Conservation (phyloP, 148 eudicot genomes). For the Dianthus caryophyllus region DNA sequence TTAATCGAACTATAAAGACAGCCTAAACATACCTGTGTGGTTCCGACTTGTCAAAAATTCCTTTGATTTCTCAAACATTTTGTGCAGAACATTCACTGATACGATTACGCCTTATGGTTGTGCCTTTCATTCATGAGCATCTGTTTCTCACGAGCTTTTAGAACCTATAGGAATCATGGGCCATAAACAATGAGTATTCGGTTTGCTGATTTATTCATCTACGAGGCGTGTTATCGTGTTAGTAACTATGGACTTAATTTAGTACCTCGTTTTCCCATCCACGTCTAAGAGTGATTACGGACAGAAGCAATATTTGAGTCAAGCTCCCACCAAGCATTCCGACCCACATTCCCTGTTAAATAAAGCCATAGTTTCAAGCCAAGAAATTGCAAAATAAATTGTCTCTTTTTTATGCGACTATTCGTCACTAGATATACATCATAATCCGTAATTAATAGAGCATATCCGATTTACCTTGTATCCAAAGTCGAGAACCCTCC, state of each 20-base stretch:
- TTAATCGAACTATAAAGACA: background rate
- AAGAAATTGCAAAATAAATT: background rate
- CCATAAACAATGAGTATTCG: background rate
- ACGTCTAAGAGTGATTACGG: slow-evolving; percentile 8
- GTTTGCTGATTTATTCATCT: background rate
- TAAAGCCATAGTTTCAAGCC: background rate
- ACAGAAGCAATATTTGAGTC: slow-evolving; percentile 29
- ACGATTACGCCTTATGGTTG: slow-evolving; percentile 4
- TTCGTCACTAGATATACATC: background rate
- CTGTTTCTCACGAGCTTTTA: slow-evolving; percentile 21
- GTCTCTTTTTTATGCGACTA: background rate
- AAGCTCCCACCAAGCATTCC: slow-evolving; percentile 36
- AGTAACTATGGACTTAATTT: background rate
- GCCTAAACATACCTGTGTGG: slow-evolving; percentile 13
- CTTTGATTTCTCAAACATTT: slow-evolving; percentile 1
- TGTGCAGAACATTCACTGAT: slow-evolving; percentile 5
- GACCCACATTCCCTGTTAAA: slow-evolving; percentile 27
- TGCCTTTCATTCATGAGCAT: slow-evolving; percentile 10
- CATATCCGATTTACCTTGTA: slow-evolving; percentile 22
- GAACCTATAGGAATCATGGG: slow-evolving; percentile 19
- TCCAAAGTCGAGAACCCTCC: slow-evolving; percentile 28
- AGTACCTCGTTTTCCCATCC: slow-evolving; percentile 32
- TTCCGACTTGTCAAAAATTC: background rate
- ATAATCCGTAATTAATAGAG: background rate
- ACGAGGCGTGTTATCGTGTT: background rate